Evolutionary conservation across 1,284 basidiomycete genomes (phyloP), one percentile per base, ranked within the genome.

Genomic region (Marasmius sp.): DNA sequence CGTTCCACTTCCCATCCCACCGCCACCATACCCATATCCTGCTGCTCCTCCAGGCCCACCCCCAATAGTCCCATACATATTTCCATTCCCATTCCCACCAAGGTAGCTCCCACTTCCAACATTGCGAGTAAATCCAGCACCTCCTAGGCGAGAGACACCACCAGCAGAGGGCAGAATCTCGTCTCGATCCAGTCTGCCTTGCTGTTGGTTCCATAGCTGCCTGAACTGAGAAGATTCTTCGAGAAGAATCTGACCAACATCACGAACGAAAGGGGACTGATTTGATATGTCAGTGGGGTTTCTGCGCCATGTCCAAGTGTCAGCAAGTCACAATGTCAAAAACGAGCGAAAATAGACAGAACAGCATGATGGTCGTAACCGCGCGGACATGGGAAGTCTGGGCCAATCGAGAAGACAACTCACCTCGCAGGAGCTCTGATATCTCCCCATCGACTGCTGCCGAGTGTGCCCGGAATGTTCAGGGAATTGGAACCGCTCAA

Each of bases 231-330:
- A 82, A 3, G 82, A 83, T 59, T 91, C 88, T 67, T 92, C 88
- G 58, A 89, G 75, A 41, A 92, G 74, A 61, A 93, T 91, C 73
- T 89, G 85, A 14, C 85, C 85, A 16, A 93, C 87, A 71, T 93
- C 91, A 36, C 91, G 80, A 22, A 91, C 84, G 70, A 93, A 92
- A 0, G 92, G 92, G 64, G 84, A 87, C 82, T 92, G 90, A 71
- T 93, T 93, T 39, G 88, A 87, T 48, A 85, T 74, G 72, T 92
- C 91, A 45, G 77, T 77, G 64, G 75, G 81, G 69, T 77, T 79
- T 80, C 69, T 74, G 74, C 22, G 78, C 75, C 73, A 80, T 79
- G 61, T 83, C 85, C 73, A 82, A 43, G 20, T 53, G 36, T 83
- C 67, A 76, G 73, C 62, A 73, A 71, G 64, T 72, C 67, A 55